Evolutionary conservation across 768 basidiomycete species (phyloP), one percentile per base, ranked within the genome.

Genomic region (Tylopilus rubrobrunneus): DNA sequence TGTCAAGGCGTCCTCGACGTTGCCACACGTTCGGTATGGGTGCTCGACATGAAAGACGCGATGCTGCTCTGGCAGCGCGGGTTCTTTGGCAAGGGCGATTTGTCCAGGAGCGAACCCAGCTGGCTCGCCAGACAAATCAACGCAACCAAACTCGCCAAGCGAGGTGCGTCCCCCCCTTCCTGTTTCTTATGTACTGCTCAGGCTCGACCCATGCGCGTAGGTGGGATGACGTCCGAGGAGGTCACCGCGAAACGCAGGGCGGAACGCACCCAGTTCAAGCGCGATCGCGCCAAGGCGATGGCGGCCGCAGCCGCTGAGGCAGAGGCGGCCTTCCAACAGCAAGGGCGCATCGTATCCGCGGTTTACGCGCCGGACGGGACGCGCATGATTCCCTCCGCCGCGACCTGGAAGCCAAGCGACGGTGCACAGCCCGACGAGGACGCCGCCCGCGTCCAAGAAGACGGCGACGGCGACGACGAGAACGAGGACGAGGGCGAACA

Each of bases 61-160:
- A 76, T 76, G 58, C 72, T 86, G 5, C 77, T 98, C 36, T 99
- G 97, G 90, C 76, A 82, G 44, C 74, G 89, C 55, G 97, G 97
- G 0, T 98, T 98, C 74, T 99, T 98, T 68, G 97, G 97, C 23
- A 99, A 99, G 70, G 97, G 97, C 1, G 89, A 89, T 66, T 75
- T 99, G 49, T 95, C 92, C 39, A 73, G 97, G 53, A 97, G 94
- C 69, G 97, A 99, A 69, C 95, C 96, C 8, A 92, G 84, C 51
- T 99, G 97, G 97, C 75, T 86, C 55, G 81, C 85, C 19, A 76
- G 97, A 44, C 86, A 91, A 61, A 76, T 87, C 55, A 92, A 90
- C 65, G 76, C 72, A 1, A 71, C 64, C 28, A 68, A 74, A 57
- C 72, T 82, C 46, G 78, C 76, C 52, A 78, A 78, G 61, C 81